These are phyloP conservation scores for Posidonia oceanica DNA, from an alignment of 116 monocot genomes.

Conservation along the genomic window DNA sequence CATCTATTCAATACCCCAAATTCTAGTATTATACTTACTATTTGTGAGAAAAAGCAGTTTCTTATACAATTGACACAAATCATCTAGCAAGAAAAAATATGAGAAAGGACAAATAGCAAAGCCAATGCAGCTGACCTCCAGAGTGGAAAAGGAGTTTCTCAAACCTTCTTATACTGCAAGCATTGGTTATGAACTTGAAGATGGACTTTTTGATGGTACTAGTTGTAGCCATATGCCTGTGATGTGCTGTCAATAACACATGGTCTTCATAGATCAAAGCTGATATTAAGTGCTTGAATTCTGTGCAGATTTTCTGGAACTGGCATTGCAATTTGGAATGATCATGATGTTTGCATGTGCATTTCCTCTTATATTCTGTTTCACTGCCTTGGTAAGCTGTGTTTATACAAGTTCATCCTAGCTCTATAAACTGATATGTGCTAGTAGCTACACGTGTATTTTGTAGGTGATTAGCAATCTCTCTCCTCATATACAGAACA, in stretches of 20 bases:
- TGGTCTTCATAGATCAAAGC: background rate
- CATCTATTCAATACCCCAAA: too few relatives aligned
- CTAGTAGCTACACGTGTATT: background rate
- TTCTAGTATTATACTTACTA: background rate
- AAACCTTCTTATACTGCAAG: slow-evolving; percentile 83
- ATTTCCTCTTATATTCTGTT: slow-evolving; percentile 66
- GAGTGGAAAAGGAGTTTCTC: slow-evolving; percentile 88
- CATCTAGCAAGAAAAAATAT: slow-evolving; percentile 56
- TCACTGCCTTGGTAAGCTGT: slow-evolving; percentile 53
- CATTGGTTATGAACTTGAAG: slow-evolving; percentile 76
- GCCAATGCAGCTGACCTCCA: slow-evolving; percentile 33
- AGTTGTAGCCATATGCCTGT: background rate
- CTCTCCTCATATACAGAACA: slow-evolving; percentile 41
- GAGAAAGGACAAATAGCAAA: slow-evolving; percentile 44
- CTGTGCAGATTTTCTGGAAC: slow-evolving; percentile 70
- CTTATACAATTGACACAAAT: background rate
- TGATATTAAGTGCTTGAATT: background rate
- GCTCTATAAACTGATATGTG: background rate
- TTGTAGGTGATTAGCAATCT: background rate
- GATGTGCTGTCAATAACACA: background rate
- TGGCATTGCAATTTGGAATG: slow-evolving; percentile 95
- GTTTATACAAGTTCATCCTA: background rate
- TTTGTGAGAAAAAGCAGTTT: background rate
- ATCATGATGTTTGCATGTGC: slow-evolving; percentile 95
- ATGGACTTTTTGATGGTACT: slow-evolving; percentile 90